A percentile compares a stretch with the other conserved stretches of the same genome.
phyloP scores from a whole-genome alignment of 1,284 basidiomycete species.

The Pseudozyma hubeiensis region DNA sequence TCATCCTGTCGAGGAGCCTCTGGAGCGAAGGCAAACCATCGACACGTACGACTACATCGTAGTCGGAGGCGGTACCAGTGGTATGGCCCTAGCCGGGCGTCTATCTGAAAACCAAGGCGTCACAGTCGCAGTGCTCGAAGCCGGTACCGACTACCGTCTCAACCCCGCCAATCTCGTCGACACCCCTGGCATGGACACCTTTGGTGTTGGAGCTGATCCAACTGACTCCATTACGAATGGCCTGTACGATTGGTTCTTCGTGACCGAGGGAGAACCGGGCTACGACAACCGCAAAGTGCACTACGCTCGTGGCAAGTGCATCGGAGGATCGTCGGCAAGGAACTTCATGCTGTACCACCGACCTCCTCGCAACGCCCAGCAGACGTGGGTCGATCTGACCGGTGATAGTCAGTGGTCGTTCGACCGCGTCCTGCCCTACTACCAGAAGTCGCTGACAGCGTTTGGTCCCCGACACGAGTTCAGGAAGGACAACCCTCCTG shows the following conservation, averaged over 20 bases:
- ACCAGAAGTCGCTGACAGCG: slow-evolving; percentile 45
- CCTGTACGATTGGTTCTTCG: slow-evolving; percentile 45
- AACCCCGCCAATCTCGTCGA: slow-evolving; percentile 41
- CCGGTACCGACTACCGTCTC: slow-evolving; percentile 49
- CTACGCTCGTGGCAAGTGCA: slow-evolving; percentile 55
- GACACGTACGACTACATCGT: slow-evolving; percentile 54
- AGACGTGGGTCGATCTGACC: slow-evolving; percentile 48
- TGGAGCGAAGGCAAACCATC: slow-evolving; percentile 8
- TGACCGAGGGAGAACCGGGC: slow-evolving; percentile 47
- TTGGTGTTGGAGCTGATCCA: slow-evolving; percentile 32
- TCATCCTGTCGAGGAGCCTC: slow-evolving; percentile 3
- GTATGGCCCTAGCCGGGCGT: slow-evolving; percentile 55
- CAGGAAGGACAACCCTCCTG: slow-evolving; percentile 40
- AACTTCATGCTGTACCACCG: slow-evolving; percentile 60
- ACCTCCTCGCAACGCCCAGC: slow-evolving; percentile 35
- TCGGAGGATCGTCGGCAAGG: slow-evolving; percentile 48
- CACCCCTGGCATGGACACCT: slow-evolving; percentile 45
- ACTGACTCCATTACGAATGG: slow-evolving; percentile 24
- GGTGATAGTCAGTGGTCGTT: slow-evolving; percentile 53
- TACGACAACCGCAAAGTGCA: slow-evolving; percentile 42
- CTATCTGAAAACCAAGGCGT: slow-evolving; percentile 47
- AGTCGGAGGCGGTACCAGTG: slow-evolving; percentile 55
- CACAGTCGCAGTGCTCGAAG: slow-evolving; percentile 59
- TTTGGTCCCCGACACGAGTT: slow-evolving; percentile 40
- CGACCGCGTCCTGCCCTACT: slow-evolving; percentile 36